Evolutionary conservation across 1,139 yeast species (phyloP).

Genomic region (Pichia sp.): DNA sequence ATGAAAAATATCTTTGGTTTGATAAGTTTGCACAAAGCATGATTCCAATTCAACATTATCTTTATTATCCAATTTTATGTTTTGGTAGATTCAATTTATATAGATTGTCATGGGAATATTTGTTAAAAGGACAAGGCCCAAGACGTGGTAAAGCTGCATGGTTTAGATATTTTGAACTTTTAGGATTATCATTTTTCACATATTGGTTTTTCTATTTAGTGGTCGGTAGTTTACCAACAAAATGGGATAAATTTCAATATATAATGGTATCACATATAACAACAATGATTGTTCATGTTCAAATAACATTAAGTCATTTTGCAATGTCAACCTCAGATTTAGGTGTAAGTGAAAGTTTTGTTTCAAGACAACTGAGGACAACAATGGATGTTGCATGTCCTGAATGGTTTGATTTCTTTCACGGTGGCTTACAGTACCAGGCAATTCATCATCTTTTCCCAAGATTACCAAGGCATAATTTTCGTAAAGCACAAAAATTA

Average conservation of each 20-base stretch:
- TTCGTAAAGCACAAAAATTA: conserved; percentile 64
- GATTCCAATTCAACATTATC: conserved; percentile 59
- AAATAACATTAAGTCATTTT: conserved; percentile 82
- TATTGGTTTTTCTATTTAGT: conserved; percentile 75
- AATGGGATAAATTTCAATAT: conserved; percentile 47
- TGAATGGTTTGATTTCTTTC: conserved; percentile 82
- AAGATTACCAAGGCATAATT: conserved; percentile 79
- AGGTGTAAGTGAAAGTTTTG: conserved; percentile 77
- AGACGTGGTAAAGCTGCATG: conserved; percentile 77
- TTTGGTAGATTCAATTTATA: conserved; percentile 86
- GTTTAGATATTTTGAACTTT: conserved; percentile 72
- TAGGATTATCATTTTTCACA: conserved; percentile 57
- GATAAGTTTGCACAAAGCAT: conserved; percentile 57
- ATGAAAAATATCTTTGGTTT: conserved; percentile 58
- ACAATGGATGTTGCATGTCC: conserved; percentile 97
- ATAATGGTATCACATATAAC: conserved; percentile 70
- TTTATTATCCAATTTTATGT: conserved; percentile 71
- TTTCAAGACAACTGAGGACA: conserved; percentile 75
- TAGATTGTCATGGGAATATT: conserved; percentile 71
- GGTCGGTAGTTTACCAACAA: conserved; percentile 30
- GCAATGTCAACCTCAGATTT: conserved; percentile 90
- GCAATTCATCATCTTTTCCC: conserved; percentile 90
- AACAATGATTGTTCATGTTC: conserved; percentile 89
- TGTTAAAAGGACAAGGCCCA: conserved; percentile 71
- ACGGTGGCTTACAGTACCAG: conserved; percentile 90